Conservation (phyloP, 2,329 filamentous ascomycete genomes). For the Colletotrichum camelliae region DNA sequence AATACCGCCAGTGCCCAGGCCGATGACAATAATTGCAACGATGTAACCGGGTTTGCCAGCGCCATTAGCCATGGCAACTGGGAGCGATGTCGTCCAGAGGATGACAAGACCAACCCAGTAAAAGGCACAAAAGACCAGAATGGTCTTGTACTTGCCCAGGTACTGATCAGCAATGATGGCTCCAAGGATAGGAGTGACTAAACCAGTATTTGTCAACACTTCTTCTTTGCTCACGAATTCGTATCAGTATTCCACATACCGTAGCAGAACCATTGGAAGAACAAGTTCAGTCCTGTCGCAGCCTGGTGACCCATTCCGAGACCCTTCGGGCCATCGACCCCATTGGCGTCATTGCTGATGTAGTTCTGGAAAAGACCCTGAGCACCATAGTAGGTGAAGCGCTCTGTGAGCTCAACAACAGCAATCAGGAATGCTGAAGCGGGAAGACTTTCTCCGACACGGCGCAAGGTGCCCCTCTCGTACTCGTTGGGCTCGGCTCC, state of each 20-base stretch:
- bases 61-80: conserved; percentile 37
- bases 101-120: conserved; percentile 64
- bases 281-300: conserved; percentile 59
- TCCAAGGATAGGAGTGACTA: conserved; percentile 49
- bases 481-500: conserved; percentile 58
- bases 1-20: conserved; percentile 71
- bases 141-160: conserved; percentile 67
- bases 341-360: conserved; percentile 41
- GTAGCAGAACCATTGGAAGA: conserved; percentile 59
- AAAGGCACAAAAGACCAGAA: conserved; percentile 59
- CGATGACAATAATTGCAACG: conserved; percentile 65
- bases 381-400: conserved; percentile 64
- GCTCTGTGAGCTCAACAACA: conserved; percentile 59
- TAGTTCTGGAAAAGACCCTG: conserved; percentile 63
- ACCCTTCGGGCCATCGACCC: conserved; percentile 49
- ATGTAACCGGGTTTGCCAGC: conserved; percentile 57
- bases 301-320: conserved; percentile 60
- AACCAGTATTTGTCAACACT: not conserved
- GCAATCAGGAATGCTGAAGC: conserved; percentile 62
- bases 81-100: conserved; percentile 56
- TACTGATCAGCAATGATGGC: conserved; percentile 64
- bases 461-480: conserved; percentile 55
- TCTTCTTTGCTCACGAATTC: not conserved
- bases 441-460: conserved; percentile 60
- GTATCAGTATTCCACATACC: conserved; percentile 25